Conservation (phyloP, 495 filamentous ascomycete genomes). For the Lichina pygmaea region DNA sequence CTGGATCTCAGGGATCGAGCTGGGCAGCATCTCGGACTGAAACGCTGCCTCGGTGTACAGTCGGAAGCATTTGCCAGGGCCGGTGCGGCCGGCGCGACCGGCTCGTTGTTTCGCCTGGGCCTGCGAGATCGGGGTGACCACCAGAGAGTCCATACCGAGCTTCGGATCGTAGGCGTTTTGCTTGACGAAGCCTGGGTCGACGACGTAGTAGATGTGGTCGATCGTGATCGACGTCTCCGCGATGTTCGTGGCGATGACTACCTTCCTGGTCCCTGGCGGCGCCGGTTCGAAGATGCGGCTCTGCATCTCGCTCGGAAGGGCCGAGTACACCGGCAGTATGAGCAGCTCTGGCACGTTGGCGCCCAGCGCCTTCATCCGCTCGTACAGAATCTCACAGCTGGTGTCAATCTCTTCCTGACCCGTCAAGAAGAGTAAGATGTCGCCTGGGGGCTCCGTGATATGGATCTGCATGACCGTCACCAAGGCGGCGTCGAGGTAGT, state of each 20-base stretch:
- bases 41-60: slow-evolving; percentile 91
- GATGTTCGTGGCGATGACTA: slow-evolving; percentile 96
- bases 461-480: slow-evolving; percentile 97
- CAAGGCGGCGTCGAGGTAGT: slow-evolving; percentile 88
- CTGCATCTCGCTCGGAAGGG: slow-evolving; percentile 80
- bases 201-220: slow-evolving; percentile 88
- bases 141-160: slow-evolving; percentile 86
- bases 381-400: slow-evolving; percentile 69
- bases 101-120: slow-evolving; percentile 89
- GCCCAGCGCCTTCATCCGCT: slow-evolving; percentile 89
- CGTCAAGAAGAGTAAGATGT: slow-evolving; percentile 88
- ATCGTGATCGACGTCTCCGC: slow-evolving; percentile 96
- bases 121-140: slow-evolving; percentile 87
- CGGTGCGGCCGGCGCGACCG: slow-evolving; percentile 79
- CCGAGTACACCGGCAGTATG: slow-evolving; percentile 84
- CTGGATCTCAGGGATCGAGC: slow-evolving; percentile 88
- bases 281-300: slow-evolving; percentile 85
- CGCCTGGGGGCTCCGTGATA: slow-evolving; percentile 65
- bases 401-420: slow-evolving; percentile 98
- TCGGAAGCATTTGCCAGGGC: slow-evolving; percentile 87
- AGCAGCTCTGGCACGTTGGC: slow-evolving; percentile 75
- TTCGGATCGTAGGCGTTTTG: slow-evolving; percentile 94
- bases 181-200: slow-evolving; percentile 94
- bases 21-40: slow-evolving; percentile 91
- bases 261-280: slow-evolving; percentile 67